These are phyloP conservation scores for Metarhizium brunneum DNA, from an alignment of 2,329 filamentous ascomycete species.

Conservation along the genomic window DNA sequence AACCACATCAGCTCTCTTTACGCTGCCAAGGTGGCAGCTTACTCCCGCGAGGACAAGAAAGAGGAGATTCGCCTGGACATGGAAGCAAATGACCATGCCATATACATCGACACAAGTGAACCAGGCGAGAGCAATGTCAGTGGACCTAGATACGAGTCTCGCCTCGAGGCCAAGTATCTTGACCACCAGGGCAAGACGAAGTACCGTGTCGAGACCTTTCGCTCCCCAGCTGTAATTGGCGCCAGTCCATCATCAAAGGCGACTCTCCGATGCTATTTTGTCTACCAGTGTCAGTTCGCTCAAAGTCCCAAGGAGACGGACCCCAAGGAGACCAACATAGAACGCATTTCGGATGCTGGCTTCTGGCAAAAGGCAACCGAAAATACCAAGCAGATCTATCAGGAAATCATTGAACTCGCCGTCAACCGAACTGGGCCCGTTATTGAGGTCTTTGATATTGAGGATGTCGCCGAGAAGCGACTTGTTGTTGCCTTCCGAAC, in stretches of 20 bases:
- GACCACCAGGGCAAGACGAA: conserved; percentile 65
- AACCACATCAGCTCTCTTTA: conserved; percentile 95
- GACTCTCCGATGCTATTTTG: conserved; percentile 93
- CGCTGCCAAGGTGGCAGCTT: conserved; percentile 91
- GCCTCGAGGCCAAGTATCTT: conserved; percentile 92
- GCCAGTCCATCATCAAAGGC: conserved; percentile 59
- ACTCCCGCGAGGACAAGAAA: conserved; percentile 84
- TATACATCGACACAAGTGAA: conserved; percentile 96
- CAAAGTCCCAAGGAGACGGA: conserved; percentile 61
- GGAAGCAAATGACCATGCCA: conserved; percentile 88
- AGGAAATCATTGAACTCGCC: conserved; percentile 81
- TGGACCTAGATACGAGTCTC: conserved; percentile 87
- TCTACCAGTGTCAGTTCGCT: conserved; percentile 91
- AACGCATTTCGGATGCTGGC: conserved; percentile 84
- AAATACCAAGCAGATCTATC: conserved; percentile 94
- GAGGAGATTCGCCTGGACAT: conserved; percentile 94
- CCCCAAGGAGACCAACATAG: conserved; percentile 75
- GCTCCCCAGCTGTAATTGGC: conserved; percentile 74
- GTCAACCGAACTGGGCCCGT: conserved; percentile 83
- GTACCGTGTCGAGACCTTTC: conserved; percentile 96
- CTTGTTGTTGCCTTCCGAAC: conserved; percentile 92
- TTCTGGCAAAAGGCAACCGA: conserved; percentile 93
- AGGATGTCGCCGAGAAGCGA: conserved; percentile 83
- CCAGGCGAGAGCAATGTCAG: conserved; percentile 68
- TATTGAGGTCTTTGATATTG: conserved; percentile 96